These are phyloP conservation scores for Cutaneotrichosporon sp. DNA, from an alignment of 1,284 basidiomycete species.

Conservation along the genomic window DNA sequence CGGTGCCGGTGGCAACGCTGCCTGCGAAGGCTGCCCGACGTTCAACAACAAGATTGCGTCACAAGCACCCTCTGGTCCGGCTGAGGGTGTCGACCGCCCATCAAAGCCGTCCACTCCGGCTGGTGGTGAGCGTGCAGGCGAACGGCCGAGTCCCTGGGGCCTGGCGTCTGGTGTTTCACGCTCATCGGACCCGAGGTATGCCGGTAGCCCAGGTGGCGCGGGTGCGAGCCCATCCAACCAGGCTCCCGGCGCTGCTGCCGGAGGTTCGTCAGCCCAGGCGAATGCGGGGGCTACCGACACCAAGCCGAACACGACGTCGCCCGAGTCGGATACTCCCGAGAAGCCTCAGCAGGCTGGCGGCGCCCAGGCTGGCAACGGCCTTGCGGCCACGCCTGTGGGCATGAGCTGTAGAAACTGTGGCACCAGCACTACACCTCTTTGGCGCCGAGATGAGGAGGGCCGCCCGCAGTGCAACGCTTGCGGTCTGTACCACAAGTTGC, in stretches of 20 bases:
- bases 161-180: constrained; percentile 9
- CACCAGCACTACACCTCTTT: constrained; percentile 88
- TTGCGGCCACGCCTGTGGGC: constrained; percentile 58
- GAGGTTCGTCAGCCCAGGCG: too few relatives aligned
- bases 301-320: constrained; percentile 3
- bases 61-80: constrained; percentile 9
- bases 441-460: constrained; percentile 88
- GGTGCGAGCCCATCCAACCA: not conserved
- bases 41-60: constrained; percentile 66
- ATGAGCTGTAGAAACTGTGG: constrained; percentile 88
- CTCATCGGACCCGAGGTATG: not conserved
- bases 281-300: too few relatives aligned
- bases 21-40: constrained; percentile 88
- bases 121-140: not conserved
- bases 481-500: constrained; percentile 95
- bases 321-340: constrained; percentile 18
- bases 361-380: constrained; percentile 28
- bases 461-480: constrained; percentile 74
- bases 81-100: constrained; percentile 44
- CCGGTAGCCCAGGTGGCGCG: too few relatives aligned
- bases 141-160: constrained; percentile 20
- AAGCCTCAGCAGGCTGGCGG: constrained; percentile 4
- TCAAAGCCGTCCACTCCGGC: constrained; percentile 9
- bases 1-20: constrained; percentile 82
- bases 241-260: not conserved